Percentiles rank a stretch among this genome's conserved stretches.
phyloP scores from a whole-genome alignment of 331 rosid species.

The Malus hybrid region DNA sequence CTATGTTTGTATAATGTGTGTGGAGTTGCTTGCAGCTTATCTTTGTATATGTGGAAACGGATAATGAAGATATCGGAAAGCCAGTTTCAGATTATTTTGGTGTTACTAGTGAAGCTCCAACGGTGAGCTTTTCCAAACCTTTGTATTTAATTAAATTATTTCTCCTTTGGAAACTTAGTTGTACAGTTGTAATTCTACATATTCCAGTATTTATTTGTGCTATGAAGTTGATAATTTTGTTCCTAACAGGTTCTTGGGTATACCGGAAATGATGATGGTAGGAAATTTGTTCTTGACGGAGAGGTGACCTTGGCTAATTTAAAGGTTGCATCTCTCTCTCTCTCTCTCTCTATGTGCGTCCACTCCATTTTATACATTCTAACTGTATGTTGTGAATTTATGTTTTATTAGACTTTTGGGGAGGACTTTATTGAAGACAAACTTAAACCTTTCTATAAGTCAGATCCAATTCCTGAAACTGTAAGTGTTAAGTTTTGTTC shows the following conservation, averaged over 20 bases:
- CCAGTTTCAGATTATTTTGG: constrained; percentile 95
- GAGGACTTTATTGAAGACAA: constrained; percentile 85
- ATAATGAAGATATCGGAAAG: constrained; percentile 90
- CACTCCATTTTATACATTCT: not conserved
- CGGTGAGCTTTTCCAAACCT: constrained; percentile 35
- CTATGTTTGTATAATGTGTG: constrained; percentile 44
- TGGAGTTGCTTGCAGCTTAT: constrained; percentile 61
- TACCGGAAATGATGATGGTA: constrained; percentile 87
- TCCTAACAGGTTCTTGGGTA: constrained; percentile 60
- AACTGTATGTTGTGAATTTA: constrained; percentile 2
- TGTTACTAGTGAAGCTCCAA: constrained; percentile 59
- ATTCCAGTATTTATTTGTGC: not conserved
- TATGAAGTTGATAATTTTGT: not conserved
- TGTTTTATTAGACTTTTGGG: constrained; percentile 59
- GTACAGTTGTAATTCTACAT: not conserved
- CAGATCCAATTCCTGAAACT: constrained; percentile 84
- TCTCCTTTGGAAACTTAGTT: not conserved
- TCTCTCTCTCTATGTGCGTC: not conserved
- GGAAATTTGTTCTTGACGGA: constrained; percentile 64
- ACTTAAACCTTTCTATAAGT: constrained; percentile 81
- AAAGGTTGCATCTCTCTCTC: constrained; percentile 43
- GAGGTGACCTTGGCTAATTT: constrained; percentile 59
- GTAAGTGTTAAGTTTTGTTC: constrained; percentile 40
- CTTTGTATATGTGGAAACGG: constrained; percentile 69
- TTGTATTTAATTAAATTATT: not conserved